A percentile compares a stretch with the other conserved stretches of the same genome.
Conservation (phyloP, 1,284 basidiomycete species). For the Rhodotorula sp. region DNA sequence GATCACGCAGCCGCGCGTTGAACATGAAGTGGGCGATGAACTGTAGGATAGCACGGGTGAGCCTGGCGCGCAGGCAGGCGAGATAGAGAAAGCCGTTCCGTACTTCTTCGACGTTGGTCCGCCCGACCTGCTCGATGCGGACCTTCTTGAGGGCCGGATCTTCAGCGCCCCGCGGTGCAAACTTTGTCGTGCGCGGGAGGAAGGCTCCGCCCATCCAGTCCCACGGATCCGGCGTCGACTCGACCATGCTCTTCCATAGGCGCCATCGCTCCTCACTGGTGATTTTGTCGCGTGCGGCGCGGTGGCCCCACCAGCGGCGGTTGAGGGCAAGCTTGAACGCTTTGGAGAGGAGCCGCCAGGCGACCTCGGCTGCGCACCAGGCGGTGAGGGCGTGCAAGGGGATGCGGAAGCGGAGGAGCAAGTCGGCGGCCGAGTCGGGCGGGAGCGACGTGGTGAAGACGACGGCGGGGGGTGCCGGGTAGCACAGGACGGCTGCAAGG, state of each 20-base stretch:
- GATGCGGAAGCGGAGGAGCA: constrained; percentile 10
- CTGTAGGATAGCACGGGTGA: not conserved
- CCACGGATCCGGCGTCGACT: constrained; percentile 20
- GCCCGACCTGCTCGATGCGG: constrained; percentile 27
- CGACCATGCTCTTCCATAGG: constrained; percentile 30
- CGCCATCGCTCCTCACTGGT: constrained; percentile 35
- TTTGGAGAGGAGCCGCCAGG: constrained; percentile 10
- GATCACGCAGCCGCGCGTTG: constrained; percentile 4
- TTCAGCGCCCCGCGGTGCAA: constrained; percentile 20
- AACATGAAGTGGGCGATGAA: constrained; percentile 37
- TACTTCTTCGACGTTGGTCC: constrained; percentile 40
- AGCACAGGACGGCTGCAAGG: not conserved
- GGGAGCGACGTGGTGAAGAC: constrained; percentile 12
- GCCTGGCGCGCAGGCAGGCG: not conserved
- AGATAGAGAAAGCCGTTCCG: not conserved
- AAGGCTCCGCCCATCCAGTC: constrained; percentile 34
- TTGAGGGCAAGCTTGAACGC: not conserved
- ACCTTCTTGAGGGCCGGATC: constrained; percentile 29
- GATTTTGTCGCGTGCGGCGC: constrained; percentile 1
- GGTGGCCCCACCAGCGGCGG: constrained; percentile 10
- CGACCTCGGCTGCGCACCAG: constrained; percentile 17
- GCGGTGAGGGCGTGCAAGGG: constrained; percentile 2
- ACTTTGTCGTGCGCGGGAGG: constrained; percentile 1
- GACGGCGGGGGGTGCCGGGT: constrained; percentile 31
- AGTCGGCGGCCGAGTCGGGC: constrained; percentile 4